Percentiles rank a stretch among this genome's conserved stretches.
phyloP scores from a whole-genome alignment of 179 eudicot species.

The Camellia oleifera region DNA sequence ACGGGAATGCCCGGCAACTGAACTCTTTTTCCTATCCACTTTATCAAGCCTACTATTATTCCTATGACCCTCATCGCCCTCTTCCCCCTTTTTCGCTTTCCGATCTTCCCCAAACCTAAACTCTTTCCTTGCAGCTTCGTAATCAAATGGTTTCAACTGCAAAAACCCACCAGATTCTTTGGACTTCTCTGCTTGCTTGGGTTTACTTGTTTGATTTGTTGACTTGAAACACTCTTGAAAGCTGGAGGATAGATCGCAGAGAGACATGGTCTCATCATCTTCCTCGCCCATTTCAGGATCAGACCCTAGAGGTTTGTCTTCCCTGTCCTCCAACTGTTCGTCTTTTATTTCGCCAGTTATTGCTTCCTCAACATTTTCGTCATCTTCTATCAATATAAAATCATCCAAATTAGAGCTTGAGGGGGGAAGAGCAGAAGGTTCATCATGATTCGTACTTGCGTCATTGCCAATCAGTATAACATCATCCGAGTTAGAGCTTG shows the following conservation, averaged over 20 bases:
- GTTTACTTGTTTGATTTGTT: constrained; percentile 24
- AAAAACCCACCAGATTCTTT: constrained; percentile 23
- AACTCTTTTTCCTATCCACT: constrained; percentile 28
- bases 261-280: constrained; percentile 55
- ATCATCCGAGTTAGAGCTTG: no score
- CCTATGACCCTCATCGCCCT: constrained; percentile 17
- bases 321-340: constrained; percentile 20
- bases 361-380: constrained; percentile 37
- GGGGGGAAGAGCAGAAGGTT: constrained; percentile 12
- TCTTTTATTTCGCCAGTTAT: constrained; percentile 9
- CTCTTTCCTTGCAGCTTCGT: constrained; percentile 64
- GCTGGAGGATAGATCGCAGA: constrained; percentile 76
- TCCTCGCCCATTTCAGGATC: constrained; percentile 30
- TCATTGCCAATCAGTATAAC: no score
- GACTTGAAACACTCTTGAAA: constrained; percentile 68
- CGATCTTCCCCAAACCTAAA: constrained; percentile 36
- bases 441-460: constrained; percentile 2
- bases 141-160: constrained; percentile 68
- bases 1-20: constrained; percentile 17
- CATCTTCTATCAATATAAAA: constrained; percentile 45
- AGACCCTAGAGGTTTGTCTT: constrained; percentile 18
- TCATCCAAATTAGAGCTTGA: constrained; percentile 35
- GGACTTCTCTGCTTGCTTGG: constrained; percentile 19
- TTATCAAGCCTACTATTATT: constrained; percentile 10
- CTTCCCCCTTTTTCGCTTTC: constrained; percentile 15